phyloP scores from a whole-genome alignment of 2,329 filamentous ascomycete species.

The Tolypocladium tundrense region DNA sequence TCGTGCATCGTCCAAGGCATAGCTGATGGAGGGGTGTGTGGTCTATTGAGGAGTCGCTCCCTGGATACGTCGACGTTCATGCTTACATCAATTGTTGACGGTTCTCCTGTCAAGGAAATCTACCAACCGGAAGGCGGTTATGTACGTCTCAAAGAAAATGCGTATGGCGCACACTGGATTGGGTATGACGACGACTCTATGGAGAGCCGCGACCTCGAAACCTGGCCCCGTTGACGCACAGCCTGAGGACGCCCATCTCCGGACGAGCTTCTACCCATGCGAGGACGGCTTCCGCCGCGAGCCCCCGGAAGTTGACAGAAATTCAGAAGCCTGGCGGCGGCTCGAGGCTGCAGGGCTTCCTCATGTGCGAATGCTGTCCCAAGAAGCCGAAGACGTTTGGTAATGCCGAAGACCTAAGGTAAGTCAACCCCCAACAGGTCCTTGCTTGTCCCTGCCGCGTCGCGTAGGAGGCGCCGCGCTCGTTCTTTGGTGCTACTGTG shows the following conservation, averaged over 20 bases:
- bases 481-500: not conserved
- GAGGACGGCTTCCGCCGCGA: slow-evolving; percentile 35
- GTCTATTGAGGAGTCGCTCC: not conserved
- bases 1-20: not conserved
- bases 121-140: not conserved
- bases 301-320: slow-evolving; percentile 41
- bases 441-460: no score
- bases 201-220: no score
- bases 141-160: not conserved
- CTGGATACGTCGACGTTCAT: not conserved
- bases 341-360: slow-evolving; percentile 42
- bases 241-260: slow-evolving; percentile 36
- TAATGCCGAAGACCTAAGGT: slow-evolving; percentile 74
- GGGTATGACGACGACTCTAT: not conserved
- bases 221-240: slow-evolving; percentile 38
- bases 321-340: slow-evolving; percentile 33
- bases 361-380: slow-evolving; percentile 86
- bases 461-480: no score
- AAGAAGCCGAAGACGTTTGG: slow-evolving; percentile 97
- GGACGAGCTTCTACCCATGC: slow-evolving; percentile 29
- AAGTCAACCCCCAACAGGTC: slow-evolving; percentile 23
- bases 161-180: not conserved
- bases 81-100: not conserved
- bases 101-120: not conserved
- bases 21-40: not conserved